Conservation (phyloP, 2,329 filamentous ascomycete species). For the Fusarium acutatum region DNA sequence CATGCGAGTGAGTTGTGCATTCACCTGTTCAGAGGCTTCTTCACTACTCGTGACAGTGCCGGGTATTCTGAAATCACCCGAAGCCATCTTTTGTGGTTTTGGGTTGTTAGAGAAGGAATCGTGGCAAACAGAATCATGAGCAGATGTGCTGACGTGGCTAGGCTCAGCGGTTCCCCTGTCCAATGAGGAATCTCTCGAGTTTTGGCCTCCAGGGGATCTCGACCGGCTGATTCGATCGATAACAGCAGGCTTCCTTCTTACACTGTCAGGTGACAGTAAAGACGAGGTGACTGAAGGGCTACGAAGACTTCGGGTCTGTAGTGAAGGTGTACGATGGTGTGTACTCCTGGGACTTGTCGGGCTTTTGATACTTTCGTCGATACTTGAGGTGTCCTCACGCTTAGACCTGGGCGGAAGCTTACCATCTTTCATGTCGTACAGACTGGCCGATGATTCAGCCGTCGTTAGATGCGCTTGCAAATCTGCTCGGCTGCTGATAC, state of each 20-base stretch:
- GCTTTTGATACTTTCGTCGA: constrained; percentile 59
- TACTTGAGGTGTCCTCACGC: constrained; percentile 55
- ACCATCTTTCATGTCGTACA: constrained; percentile 52
- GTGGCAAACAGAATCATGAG: constrained; percentile 66
- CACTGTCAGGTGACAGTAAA: constrained; percentile 49
- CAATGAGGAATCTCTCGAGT: constrained; percentile 67
- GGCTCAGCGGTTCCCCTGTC: constrained; percentile 66
- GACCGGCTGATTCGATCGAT: constrained; percentile 65
- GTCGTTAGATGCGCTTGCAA: constrained; percentile 48
- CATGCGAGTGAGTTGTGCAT: constrained; percentile 73
- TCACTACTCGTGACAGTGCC: constrained; percentile 64
- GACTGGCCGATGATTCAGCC: constrained; percentile 47
- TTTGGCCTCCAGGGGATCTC: constrained; percentile 52
- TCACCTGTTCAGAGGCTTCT: constrained; percentile 66
- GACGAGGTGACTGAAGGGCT: constrained; percentile 48
- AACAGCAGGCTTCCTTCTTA: constrained; percentile 57
- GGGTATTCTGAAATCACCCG: constrained; percentile 61
- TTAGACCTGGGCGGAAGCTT: constrained; percentile 47
- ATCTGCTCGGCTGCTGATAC: constrained; percentile 53
- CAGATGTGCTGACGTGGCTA: constrained; percentile 65
- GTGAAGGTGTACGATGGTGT: constrained; percentile 44
- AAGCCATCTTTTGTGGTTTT: constrained; percentile 54
- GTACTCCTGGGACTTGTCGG: constrained; percentile 54
- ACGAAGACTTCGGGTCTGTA: constrained; percentile 49
- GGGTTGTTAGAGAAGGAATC: constrained; percentile 62